Conservation (phyloP, 2,329 filamentous ascomycete species). For the Ampelomyces quisqualis region DNA sequence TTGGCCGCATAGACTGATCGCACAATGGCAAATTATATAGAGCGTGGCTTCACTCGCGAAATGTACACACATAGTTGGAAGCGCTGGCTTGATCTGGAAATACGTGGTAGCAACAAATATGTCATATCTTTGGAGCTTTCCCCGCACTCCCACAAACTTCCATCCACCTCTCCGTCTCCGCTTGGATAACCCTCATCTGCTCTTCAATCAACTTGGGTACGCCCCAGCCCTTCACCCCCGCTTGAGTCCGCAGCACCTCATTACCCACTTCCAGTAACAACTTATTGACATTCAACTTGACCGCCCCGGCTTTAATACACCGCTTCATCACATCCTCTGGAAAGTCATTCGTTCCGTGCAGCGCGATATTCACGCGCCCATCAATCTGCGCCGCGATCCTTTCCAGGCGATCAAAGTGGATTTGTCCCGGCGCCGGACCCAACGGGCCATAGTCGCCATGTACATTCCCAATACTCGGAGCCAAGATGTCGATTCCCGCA, state of each 20-base stretch:
- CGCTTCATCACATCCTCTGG: conserved; percentile 51
- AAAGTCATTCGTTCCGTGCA: conserved; percentile 62
- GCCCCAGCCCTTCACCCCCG: conserved; percentile 30
- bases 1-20: not conserved
- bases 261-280: conserved; percentile 52
- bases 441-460: conserved; percentile 70
- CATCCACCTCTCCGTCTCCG: conserved; percentile 52
- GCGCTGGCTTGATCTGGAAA: no score
- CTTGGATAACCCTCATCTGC: conserved; percentile 48
- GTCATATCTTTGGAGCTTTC: no score
- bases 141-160: conserved; percentile 51
- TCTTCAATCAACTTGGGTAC: conserved; percentile 47
- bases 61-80: no score
- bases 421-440: conserved; percentile 46
- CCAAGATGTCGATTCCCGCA: conserved; percentile 70
- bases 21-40: not conserved
- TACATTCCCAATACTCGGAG: conserved; percentile 73
- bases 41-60: no score
- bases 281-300: conserved; percentile 62
- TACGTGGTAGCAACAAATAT: no score
- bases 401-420: conserved; percentile 37
- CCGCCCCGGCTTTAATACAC: conserved; percentile 56
- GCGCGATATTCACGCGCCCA: conserved; percentile 51
- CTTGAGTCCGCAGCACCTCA: conserved; percentile 45
- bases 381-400: conserved; percentile 35